Evolutionary conservation across 2,329 filamentous ascomycete species (phyloP).

Genomic region (Apiospora kogelbergensis): DNA sequence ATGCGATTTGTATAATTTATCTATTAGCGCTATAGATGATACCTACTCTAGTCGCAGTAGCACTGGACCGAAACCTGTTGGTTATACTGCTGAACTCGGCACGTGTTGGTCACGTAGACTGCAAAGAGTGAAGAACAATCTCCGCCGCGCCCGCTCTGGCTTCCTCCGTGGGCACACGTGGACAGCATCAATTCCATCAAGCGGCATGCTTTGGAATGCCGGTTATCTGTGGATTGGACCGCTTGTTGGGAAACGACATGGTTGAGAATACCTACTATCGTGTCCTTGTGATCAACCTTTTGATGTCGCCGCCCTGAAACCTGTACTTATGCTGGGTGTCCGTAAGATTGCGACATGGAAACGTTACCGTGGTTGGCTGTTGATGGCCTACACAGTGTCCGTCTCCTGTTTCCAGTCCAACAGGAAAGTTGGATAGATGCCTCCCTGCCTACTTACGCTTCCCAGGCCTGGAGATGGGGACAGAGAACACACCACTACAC

Average conservation of each 20-base stretch:
- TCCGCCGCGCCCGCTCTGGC: not conserved
- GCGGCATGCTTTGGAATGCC: not conserved
- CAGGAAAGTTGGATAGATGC: not conserved
- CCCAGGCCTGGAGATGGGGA: not conserved
- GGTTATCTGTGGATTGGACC: not conserved
- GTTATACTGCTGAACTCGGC: not conserved
- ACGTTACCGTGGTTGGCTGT: not conserved
- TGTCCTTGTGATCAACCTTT: not conserved
- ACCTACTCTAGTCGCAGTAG: not conserved
- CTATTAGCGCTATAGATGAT: not conserved
- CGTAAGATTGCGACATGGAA: not conserved
- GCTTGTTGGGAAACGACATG: not conserved
- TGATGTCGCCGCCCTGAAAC: not conserved
- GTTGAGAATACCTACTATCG: no score
- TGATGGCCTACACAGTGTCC: not conserved
- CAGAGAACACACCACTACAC: not conserved
- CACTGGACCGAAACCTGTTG: not conserved
- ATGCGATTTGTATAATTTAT: not conserved
- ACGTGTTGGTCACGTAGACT: not conserved
- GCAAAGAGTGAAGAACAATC: not conserved
- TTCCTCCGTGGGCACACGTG: not conserved
- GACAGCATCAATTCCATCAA: not conserved
- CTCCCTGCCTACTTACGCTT: not conserved
- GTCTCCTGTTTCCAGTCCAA: not conserved
- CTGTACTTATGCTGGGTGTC: not conserved